These are phyloP conservation scores for Geotrichum histeridarum DNA, from an alignment of 1,139 yeast species.

Conservation along the genomic window DNA sequence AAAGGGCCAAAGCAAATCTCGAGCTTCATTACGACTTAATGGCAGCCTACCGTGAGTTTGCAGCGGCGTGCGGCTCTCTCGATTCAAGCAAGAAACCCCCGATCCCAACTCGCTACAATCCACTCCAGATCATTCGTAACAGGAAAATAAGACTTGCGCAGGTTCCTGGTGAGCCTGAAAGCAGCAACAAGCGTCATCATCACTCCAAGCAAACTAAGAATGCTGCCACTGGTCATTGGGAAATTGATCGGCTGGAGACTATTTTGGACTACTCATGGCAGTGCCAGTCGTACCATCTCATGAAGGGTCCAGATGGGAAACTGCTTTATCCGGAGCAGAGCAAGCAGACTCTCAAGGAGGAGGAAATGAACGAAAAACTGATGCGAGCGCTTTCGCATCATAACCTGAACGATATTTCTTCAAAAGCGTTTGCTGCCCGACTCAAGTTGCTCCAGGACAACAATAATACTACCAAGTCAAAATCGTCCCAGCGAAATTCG, in stretches of 20 bases:
- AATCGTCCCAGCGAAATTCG: background rate
- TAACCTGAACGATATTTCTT: background rate
- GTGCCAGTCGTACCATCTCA: background rate
- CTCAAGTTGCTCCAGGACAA: background rate
- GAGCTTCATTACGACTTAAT: conserved; percentile 11
- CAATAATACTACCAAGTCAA: background rate
- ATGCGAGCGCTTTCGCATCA: background rate
- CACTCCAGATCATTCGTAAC: conserved; percentile 72
- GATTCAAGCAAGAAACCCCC: too few species aligned
- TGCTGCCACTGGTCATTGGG: conserved; percentile 28
- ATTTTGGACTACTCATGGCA: conserved; percentile 30
- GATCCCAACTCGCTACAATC: conserved; percentile 75
- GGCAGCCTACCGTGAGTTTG: conserved; percentile 20
- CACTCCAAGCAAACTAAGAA: conserved; percentile 3
- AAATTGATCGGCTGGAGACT: conserved; percentile 29
- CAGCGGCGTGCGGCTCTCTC: too few species aligned
- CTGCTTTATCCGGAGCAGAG: conserved; percentile 20
- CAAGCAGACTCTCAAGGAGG: background rate
- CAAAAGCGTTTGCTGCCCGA: background rate
- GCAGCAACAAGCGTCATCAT: conserved; percentile 2
- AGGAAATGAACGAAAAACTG: background rate
- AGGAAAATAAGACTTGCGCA: conserved; percentile 48
- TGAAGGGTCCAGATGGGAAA: background rate
- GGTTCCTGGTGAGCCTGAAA: conserved; percentile 4
- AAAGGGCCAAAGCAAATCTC: conserved; percentile 13